Evolutionary conservation across 176 grass and related monocot species (phyloP).

Genomic region (Elymus sibiricus): DNA sequence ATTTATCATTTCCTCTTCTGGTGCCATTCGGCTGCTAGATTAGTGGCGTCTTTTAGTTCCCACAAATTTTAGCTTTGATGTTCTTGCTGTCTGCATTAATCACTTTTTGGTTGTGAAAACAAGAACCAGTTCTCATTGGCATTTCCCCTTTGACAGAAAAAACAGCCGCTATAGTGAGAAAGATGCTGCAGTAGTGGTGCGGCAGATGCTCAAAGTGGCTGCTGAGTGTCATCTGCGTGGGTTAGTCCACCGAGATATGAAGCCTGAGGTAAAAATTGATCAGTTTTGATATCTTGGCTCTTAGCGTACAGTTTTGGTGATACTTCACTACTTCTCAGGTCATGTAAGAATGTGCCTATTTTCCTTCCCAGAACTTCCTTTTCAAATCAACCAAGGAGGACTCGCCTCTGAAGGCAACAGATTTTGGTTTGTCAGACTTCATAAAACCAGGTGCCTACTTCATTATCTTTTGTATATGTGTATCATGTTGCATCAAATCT

Average conservation of each 20-base stretch:
- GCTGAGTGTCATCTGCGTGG: constrained; percentile 96
- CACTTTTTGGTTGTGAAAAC: neutral
- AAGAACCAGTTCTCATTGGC: constrained; percentile 1
- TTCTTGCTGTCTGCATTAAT: constrained; percentile 5
- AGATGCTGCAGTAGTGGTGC: constrained; percentile 93
- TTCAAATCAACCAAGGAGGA: constrained; percentile 85
- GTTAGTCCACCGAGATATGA: constrained; percentile 98
- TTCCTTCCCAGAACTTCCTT: constrained; percentile 96
- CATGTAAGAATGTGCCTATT: constrained; percentile 54
- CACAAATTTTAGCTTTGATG: constrained; percentile 9
- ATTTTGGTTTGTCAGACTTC: constrained; percentile 96
- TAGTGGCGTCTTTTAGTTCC: neutral
- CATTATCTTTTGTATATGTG: neutral
- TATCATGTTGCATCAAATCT: constrained; percentile 17
- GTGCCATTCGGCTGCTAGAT: constrained; percentile 17
- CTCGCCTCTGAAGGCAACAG: constrained; percentile 88
- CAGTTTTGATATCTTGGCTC: constrained; percentile 15
- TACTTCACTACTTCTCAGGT: constrained; percentile 49
- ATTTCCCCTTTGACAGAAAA: constrained; percentile 53
- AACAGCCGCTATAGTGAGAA: constrained; percentile 96
- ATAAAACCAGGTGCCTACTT: constrained; percentile 80
- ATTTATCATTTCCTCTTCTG: neutral
- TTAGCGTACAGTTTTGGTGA: constrained; percentile 42
- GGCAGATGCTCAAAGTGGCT: constrained; percentile 98
- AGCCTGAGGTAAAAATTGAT: constrained; percentile 83